Conservation (phyloP, 2,329 filamentous ascomycete genomes). For the Thielaviopsis punctulata region DNA sequence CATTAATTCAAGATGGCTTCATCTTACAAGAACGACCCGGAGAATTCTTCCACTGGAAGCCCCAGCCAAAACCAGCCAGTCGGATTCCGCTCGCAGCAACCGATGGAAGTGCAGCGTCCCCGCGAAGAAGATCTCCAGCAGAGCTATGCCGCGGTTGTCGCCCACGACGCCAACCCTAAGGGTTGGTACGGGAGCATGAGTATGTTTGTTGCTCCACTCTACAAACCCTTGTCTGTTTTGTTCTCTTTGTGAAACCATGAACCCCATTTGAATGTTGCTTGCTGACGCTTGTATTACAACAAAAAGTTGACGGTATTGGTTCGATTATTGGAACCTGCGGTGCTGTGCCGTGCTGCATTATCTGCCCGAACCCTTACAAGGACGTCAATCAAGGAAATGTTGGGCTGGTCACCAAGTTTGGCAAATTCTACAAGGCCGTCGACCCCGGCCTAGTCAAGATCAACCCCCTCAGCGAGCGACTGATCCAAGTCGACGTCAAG, state of each 20-base stretch:
- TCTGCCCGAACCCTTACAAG: constrained; percentile 93
- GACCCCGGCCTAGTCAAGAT: constrained; percentile 95
- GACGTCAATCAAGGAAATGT: constrained; percentile 84
- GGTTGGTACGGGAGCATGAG: constrained; percentile 86
- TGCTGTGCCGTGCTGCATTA: constrained; percentile 77
- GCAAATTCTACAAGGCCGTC: constrained; percentile 83
- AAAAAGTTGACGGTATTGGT: constrained; percentile 64
- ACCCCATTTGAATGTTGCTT: background rate
- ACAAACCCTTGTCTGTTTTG: background rate
- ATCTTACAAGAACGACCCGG: background rate
- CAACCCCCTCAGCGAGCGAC: constrained; percentile 80
- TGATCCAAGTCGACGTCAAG: constrained; percentile 94
- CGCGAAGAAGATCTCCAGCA: constrained; percentile 70
- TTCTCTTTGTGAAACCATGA: background rate
- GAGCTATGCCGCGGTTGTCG: constrained; percentile 51
- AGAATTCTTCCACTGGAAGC: background rate
- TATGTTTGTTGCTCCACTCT: constrained; percentile 29
- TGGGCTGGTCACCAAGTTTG: constrained; percentile 89
- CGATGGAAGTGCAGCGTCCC: constrained; percentile 63
- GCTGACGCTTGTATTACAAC: constrained; percentile 16
- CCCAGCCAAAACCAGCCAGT: constrained; percentile 9
- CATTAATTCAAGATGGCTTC: background rate
- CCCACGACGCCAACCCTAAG: constrained; percentile 50
- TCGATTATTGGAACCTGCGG: constrained; percentile 59
- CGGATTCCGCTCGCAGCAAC: constrained; percentile 33